Evolutionary conservation across 2,329 filamentous ascomycete species (phyloP), one percentile per base, ranked within the genome.

Genomic region (Diaporthe capsici): DNA sequence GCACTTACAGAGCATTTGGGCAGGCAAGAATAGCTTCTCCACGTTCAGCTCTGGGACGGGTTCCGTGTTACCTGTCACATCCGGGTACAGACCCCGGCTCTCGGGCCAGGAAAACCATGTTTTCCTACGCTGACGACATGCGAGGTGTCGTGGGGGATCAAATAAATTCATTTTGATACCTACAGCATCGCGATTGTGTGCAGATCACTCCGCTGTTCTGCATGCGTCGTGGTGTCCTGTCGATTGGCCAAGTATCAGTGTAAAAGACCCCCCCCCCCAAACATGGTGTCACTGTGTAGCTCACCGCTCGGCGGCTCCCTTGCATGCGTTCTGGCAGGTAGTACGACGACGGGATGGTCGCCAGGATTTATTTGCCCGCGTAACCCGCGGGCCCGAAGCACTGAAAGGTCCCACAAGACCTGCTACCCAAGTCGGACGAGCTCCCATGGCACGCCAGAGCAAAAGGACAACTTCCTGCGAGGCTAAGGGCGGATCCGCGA

Each of bases 11-110:
- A 49, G 42, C 28, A 12, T 49, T 15, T 15, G 12, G 65, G 47
- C n/a, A 17, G 49, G 47, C 65, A 31, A 15, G 22, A 53, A 12
- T 8, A 9, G 37, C 65, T 22, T 4, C n/a, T 70, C 65, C 2
- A 9, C 17, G 15, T 17, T 20, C 34, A 70, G 65, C 15, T 42
- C 49, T 22, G 42, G 20, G 22, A 55, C 47, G 22, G 17, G 47
- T 28, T 28, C 49, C 34, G 65, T 70, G 9, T 68, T 68, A 68
- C 47, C 63, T 53, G 47, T 42, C 47, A 55, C 10, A 42, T 55
- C 22, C 34, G 22, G 65, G 65, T 55, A 68, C 31, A 10, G 0
- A 22, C 12, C 25, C 28, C 61, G 61, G 20, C 22, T 39, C 1
- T 22, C 31, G 22, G 63, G 6, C 44, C 22, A 13, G 63, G 31